Evolutionary conservation across 1,139 yeast genomes (phyloP), one percentile per base, ranked within the genome.

Genomic region (Candida labiduridarum): DNA sequence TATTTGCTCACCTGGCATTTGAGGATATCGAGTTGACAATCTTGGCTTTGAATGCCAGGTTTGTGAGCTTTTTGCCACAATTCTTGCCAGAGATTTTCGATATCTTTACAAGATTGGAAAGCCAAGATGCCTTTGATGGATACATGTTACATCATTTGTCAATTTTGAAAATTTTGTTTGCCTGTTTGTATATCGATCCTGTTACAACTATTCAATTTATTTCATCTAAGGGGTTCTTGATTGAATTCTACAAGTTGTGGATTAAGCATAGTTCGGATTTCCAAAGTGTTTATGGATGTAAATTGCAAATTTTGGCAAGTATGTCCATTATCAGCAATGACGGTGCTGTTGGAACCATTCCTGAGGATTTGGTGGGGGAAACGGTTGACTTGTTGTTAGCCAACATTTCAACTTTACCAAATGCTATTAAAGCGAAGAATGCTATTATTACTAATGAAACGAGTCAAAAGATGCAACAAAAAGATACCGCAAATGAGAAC

Each of bases 211-310:
- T 76, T 46, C 70, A 68, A 51, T 66, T 74, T 49, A 64, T 78
- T 56, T 67, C 66, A 40, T 72, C 71, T 27, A 69, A 74, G 50
- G 66, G 68, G 14, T 74, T 76, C 56, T 61, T 68, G 7, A 61
- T 64, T 35, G 62, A 68, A 39, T 77, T 79, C 56, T 71, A 71
- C 62, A 73, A 74, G 53, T 66, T 79, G 52, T 80, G 84, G 84
- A 68, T 79, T 54, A 71, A 76, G 54, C 68, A 79, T 57, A 70
- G 76, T 35, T 72, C 65, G 31, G 76, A 74, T 54, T 76, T 79
- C 66, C 78, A 74, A 55, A 79, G 83, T 60, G 85, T 80, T 16
- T 80, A 80, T 54, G 85, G 84, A 22, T 73, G 83, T 55, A 82
- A 81, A 59, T 66, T 81, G 43, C 84, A 82, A 61, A 74, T 79